phyloP scores from a whole-genome alignment of 495 filamentous ascomycete species.

The Rostrohypoxylon terebratum region DNA sequence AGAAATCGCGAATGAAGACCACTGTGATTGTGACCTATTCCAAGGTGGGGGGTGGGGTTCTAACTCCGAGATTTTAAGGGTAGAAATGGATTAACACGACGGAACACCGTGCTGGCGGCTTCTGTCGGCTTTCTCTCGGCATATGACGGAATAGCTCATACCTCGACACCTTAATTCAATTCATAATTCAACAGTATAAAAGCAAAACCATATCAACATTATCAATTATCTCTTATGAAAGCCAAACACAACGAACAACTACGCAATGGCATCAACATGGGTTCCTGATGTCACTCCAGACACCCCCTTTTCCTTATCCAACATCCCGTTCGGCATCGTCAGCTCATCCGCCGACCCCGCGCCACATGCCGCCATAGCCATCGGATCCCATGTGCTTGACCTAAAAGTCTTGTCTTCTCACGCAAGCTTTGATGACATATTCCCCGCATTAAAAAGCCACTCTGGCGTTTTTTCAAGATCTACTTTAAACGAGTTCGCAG shows the following conservation, averaged over 20 bases:
- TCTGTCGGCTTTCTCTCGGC: conserved; percentile 4
- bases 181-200: not conserved
- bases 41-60: not conserved
- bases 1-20: not conserved
- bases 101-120: no score
- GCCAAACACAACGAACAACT: not conserved
- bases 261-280: conserved; percentile 51
- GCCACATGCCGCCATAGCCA: conserved; percentile 78
- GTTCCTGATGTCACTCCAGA: conserved; percentile 51
- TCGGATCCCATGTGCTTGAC: conserved; percentile 82
- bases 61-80: no score
- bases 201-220: not conserved
- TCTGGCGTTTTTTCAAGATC: conserved; percentile 72
- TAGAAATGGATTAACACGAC: not conserved
- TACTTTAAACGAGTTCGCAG: conserved; percentile 85
- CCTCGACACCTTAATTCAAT: not conserved
- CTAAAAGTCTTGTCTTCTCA: conserved; percentile 70
- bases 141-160: not conserved
- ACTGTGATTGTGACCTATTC: no score
- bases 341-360: conserved; percentile 63
- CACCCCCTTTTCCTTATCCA: conserved; percentile 80
- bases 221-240: not conserved
- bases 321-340: conserved; percentile 95
- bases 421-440: conserved; percentile 67
- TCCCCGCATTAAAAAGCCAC: conserved; percentile 69